Base-by-base conservation (phyloP, 768 basidiomycete genomes). In the Heimioporus sp. region DNA sequence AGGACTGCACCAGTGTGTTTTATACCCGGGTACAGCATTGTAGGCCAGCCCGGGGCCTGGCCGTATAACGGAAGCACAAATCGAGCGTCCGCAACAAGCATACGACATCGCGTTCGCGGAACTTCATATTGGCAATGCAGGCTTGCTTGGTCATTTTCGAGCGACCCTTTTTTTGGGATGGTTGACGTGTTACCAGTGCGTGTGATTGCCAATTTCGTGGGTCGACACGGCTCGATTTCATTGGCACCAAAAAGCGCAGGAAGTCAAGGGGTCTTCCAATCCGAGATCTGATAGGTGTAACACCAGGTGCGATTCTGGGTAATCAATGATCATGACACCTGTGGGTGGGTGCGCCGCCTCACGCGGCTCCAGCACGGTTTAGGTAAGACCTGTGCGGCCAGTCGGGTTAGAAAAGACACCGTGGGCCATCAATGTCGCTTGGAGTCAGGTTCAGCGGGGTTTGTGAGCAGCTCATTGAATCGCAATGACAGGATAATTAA, bases 91-190 rank as follows among this genome's bases (percentile, higher is more conserved):
- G 53, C 51, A 47, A 43, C 51, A 47, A 43, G 45, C 51, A 62
- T 55, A 62, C 49, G 56, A 59, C 46, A 62, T 58, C 53, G 32
- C 51, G 63, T n/a, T 40, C 41, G 24, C 60, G 54, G 50, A 52
- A 37, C 54, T 62, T 59, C 54, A 43, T 56, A 58, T 51, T 58
- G 56, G 45, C 51, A 35, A 10, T 10, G 48, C 42, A 17, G 41
- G 37, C 39, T 36, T 28, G 59, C 42, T 42, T 62, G 44, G 43
- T 50, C 40, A 44, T 46, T 47, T 50, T 19, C 21, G 34, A 16
- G 36, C 31, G 49, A 48, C 63, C 49, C 20, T 41, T 28, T 28
- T 28, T 65, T 53, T 53, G 62, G 63, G 32, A 52, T 39, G 47
- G 13, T 15, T 43, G 51, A 21, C 49, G 51, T 55, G 62, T 34